Conservation (phyloP, 768 basidiomycete genomes). For the Leccinum sublutescens region DNA sequence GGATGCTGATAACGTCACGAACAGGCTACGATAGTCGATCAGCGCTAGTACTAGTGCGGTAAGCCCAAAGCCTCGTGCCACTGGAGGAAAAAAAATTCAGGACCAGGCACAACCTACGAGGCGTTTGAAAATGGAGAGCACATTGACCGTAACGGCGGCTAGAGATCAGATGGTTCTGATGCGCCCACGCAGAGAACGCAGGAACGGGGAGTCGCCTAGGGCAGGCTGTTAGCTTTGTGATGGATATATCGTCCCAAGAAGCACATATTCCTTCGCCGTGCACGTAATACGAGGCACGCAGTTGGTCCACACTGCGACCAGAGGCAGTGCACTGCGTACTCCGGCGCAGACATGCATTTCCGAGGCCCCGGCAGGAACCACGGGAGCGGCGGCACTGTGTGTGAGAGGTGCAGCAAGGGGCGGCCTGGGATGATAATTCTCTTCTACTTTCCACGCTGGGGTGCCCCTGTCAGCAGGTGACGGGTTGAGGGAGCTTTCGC, state of each 20-base stretch:
- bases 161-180: slow-evolving; percentile 17
- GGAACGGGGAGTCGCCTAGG: not conserved
- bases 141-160: slow-evolving; percentile 15
- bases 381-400: slow-evolving; percentile 3
- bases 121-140: not conserved
- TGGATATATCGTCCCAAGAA: slow-evolving; percentile 2
- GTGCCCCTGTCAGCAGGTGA: slow-evolving; percentile 28
- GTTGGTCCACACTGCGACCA: not conserved
- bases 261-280: slow-evolving; percentile 2
- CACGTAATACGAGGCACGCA: slow-evolving; percentile 1
- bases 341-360: slow-evolving; percentile 12
- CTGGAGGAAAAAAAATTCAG: slow-evolving; percentile 1
- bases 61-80: not conserved
- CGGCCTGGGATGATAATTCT: slow-evolving; percentile 15
- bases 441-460: slow-evolving; percentile 26
- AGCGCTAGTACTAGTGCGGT: not conserved
- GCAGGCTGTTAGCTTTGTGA: slow-evolving; percentile 1
- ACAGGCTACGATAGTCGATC: not conserved
- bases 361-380: slow-evolving; percentile 20
- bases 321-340: not conserved
- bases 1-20: not conserved
- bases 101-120: slow-evolving; percentile 15
- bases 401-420: slow-evolving; percentile 19
- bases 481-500: slow-evolving; percentile 13
- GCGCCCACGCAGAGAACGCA: slow-evolving; percentile 12